A percentile compares a stretch with the other conserved stretches of the same genome.
Conservation (phyloP, 768 basidiomycete genomes). For the Russula olivacea region DNA sequence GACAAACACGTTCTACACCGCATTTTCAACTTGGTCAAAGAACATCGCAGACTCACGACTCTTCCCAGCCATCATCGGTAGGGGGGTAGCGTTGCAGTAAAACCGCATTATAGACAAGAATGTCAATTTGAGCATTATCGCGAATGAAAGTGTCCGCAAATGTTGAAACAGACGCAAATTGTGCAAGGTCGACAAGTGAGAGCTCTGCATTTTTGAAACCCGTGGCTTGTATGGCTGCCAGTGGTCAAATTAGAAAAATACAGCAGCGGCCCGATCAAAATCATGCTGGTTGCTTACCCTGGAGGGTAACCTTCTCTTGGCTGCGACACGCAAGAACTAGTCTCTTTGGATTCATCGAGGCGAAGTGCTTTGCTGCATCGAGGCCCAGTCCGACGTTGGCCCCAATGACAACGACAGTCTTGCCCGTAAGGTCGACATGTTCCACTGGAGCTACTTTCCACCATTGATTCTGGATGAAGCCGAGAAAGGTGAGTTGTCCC, state of each 20-base stretch:
- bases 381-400: constrained; percentile 25
- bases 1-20: not conserved
- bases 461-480: constrained; percentile 11
- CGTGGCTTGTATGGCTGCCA: constrained; percentile 17
- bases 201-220: constrained; percentile 16
- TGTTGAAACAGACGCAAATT: constrained; percentile 28
- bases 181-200: constrained; percentile 27
- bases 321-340: constrained; percentile 22
- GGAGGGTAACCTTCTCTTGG: constrained; percentile 11
- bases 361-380: constrained; percentile 21
- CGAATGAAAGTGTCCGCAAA: constrained; percentile 27
- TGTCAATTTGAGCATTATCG: constrained; percentile 29
- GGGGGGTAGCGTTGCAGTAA: constrained; percentile 26
- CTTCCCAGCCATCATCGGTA: constrained; percentile 32
- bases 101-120: constrained; percentile 31
- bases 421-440: constrained; percentile 17
- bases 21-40: not conserved
- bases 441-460: constrained; percentile 10
- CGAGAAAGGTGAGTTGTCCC: constrained; percentile 7
- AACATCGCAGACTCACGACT: constrained; percentile 23
- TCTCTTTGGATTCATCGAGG: constrained; percentile 19
- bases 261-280: too few species aligned
- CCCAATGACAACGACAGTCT: constrained; percentile 24
- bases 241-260: not conserved
- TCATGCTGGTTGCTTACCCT: constrained; percentile 5